A percentile compares a stretch with the other conserved stretches of the same genome.
Conservation (phyloP, 2,329 filamentous ascomycete genomes). For the Verticillium isaacii region DNA sequence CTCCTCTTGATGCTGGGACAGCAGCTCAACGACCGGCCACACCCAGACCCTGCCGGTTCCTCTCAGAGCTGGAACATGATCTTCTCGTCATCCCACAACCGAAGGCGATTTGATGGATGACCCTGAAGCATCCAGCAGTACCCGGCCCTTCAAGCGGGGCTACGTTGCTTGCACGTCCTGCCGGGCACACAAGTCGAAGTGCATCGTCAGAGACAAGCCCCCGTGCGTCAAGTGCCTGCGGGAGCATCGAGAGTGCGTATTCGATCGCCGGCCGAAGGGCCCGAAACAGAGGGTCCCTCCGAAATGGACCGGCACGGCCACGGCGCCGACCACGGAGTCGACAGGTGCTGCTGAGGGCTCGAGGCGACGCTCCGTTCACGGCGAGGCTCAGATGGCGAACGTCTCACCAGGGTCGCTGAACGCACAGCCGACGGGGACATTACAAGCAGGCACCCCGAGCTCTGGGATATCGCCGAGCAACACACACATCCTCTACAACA, state of each 20-base stretch:
- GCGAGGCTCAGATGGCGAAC: not conserved
- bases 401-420: not conserved
- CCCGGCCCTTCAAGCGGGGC: conserved; percentile 5
- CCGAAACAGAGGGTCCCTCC: conserved; percentile 8
- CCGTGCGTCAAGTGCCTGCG: conserved; percentile 9
- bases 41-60: not conserved
- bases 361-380: not conserved
- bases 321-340: not conserved
- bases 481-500: not conserved
- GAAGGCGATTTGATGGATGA: not conserved
- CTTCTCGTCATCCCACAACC: not conserved
- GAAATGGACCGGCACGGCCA: conserved; percentile 1
- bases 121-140: conserved; percentile 1
- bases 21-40: not conserved
- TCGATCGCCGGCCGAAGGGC: conserved; percentile 6
- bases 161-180: conserved; percentile 11
- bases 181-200: conserved; percentile 8
- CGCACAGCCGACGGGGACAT: not conserved
- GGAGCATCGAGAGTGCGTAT: conserved; percentile 11
- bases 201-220: conserved; percentile 8
- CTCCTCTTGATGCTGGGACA: not conserved
- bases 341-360: not conserved
- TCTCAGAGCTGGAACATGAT: not conserved
- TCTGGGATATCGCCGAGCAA: not conserved
- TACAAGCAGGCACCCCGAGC: not conserved